Percentiles rank a stretch among this genome's conserved stretches.
These are phyloP conservation scores for Hibiscus tridactylites DNA, from an alignment of 345 rosid species.

Conservation along the genomic window DNA sequence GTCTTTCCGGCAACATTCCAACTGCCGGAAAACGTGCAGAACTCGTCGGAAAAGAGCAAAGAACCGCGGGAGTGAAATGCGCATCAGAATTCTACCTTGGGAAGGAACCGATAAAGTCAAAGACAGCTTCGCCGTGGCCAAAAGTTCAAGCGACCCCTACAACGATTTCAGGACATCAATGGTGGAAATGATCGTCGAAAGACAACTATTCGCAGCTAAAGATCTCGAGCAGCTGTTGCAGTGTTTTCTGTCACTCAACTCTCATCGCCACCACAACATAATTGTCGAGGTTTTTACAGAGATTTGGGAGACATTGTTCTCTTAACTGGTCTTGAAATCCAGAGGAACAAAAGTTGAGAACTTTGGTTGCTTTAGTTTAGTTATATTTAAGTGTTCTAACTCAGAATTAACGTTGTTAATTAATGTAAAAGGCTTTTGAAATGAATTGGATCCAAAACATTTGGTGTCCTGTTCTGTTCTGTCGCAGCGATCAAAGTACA, in stretches of 20 bases:
- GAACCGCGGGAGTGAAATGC: constrained; percentile 6
- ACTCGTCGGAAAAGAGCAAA: constrained; percentile 13
- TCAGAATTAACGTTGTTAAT: constrained; percentile 1
- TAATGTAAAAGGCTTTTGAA: not conserved
- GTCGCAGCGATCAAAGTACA: not conserved
- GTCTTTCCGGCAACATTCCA: constrained; percentile 10
- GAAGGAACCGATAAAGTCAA: constrained; percentile 33
- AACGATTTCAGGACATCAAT: constrained; percentile 66
- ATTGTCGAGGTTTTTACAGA: constrained; percentile 63
- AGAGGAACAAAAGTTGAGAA: not conserved
- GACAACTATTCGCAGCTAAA: constrained; percentile 47
- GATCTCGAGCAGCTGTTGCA: constrained; percentile 61
- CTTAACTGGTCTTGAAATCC: constrained; percentile 21
- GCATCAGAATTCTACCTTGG: constrained; percentile 19
- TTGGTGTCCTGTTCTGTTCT: not conserved
- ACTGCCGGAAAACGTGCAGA: constrained; percentile 1
- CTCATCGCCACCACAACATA: constrained; percentile 50
- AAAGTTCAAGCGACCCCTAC: constrained; percentile 60
- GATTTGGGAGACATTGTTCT: constrained; percentile 55
- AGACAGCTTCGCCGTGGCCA: constrained; percentile 81
- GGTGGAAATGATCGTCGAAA: constrained; percentile 86
- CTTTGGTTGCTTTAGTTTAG: not conserved
- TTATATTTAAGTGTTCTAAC: not conserved
- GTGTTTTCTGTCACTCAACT: constrained; percentile 66
- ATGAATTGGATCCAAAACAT: too few relatives aligned